Evolutionary conservation across 2,329 filamentous ascomycete species (phyloP), one percentile per base, ranked within the genome.

Genomic region (Paecilomyces fulvus): DNA sequence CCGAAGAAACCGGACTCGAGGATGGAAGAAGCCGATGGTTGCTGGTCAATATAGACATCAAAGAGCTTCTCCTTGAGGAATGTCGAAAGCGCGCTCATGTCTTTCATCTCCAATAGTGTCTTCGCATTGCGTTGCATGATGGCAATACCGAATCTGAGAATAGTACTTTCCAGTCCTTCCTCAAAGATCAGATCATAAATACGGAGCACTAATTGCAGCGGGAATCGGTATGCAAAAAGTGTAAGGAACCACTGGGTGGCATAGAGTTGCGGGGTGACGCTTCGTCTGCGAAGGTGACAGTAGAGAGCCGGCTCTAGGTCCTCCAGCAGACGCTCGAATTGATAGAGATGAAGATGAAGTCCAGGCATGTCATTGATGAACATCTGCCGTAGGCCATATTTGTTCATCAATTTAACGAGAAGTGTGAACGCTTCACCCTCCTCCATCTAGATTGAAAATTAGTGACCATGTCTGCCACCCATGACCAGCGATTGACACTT

Each of bases 191-290:
- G 77, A 69, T 99, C 94, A 73, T 97, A 99, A 53, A 99, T 95
- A 30, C 94, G 89, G 57, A 99, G 85, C 6, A 99, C 94, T 9
- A 99, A 84, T 69, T 99, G 94, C 7, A 99, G 80, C 8, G 94
- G 94, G 72, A 99, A 99, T 48, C 95, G 89, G 72, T 99, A 99
- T 30, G 92, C 91, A 69, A 99, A 99, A n/a, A 99, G 80, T 0
- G 94, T 99, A 52, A 99, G 81, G 74, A 99, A 99, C 94, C 94
- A 99, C 72, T 99, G 94, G 0, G 94, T 99, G 49, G 94, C 94
- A 70, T 99, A 99, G 8, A 99, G 80, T 68, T 96, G 90, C 0
- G 94, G 88, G 8, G 88, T 88, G 55, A 99, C 94, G 61, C 90
- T 87, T 56, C 89, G 85, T 57, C 94, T 86, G 67, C 89, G 89